Evolutionary conservation across 805 yeast species (phyloP), one percentile per base, ranked within the genome.

Genomic region (Metschnikowia lunata): DNA sequence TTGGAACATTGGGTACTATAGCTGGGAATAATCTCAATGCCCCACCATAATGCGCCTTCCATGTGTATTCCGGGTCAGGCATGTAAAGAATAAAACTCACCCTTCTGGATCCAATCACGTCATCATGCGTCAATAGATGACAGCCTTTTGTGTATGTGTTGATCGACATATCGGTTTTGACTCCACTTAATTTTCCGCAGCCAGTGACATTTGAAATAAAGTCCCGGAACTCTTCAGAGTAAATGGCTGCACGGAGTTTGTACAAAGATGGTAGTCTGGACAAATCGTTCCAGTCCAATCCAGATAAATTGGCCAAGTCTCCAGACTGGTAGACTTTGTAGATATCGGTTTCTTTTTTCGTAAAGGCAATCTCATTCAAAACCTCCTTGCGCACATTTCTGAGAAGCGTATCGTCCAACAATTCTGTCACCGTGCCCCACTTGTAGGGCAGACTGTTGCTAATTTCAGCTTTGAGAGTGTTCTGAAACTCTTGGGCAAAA

Each of bases 1-100:
- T 76, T 10, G 99, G 99, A 6, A 90, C 95, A 55, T 93, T 91
- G 14, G 95, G 90, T 11, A 83, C 83, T 30, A 88, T 75, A 0
- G 96, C 84, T 37, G 91, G 95, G 61, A 85, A 91, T 39, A 93
- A 69, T 49, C 98, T 73, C 45, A 93, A 67, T 0, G 91, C 88
- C 26, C 99, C 99, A 30, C 99, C 99, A 69, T 89, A 90, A 52
- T 83, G 85, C 1, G 88, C 80, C 54, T 90, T 82, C 99, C 99
- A 93, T 1, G 68, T 67, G 47, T 82, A 81, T 50, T 87, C 93
- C 1, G 98, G 97, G 36, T 90, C 96, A 0, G 97, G 96, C 61
- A 93, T 67, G 61, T 93, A 93, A 40, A 95, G 70, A 50, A 95
- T 95, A 59, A 90, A 93, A 55, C 96, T 86, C 28, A 93, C 90